Evolutionary conservation across 495 filamentous ascomycete genomes (phyloP), one percentile per base, ranked within the genome.

Genomic region (Gamarada debralockiae): DNA sequence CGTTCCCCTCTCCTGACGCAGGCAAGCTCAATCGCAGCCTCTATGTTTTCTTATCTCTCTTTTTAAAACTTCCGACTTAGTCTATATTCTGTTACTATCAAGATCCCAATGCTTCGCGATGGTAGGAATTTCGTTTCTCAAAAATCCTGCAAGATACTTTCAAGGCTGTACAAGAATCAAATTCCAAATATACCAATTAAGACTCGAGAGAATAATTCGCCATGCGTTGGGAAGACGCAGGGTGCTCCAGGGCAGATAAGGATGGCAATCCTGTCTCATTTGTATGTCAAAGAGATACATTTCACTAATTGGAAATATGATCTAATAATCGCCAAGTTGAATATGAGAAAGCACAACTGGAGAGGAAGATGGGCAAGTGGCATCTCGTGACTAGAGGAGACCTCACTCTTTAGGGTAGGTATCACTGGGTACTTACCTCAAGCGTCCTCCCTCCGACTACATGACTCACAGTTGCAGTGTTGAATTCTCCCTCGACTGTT

Each of bases 401-500:
- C 24, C 44, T 47, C 14, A 15, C 24, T 9, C n/a, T 47, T 8
- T 27, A 47, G 9, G 20, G 12, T 3, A 47, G 10, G 20, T 3
- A 27, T 31, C 44, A 29, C 44, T 25, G 44, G 22, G 44, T 27
- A 33, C 17, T 22, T n/a, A 3, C n/a, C n/a, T n/a, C n/a, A n/a
- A n/a, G n/a, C n/a, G 7, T 27, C 10, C 8, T 27, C 24, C 3
- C 20, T 14, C 27, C 7, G 10, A 47, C 7, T 22, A 33, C 13
- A 6, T 47, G 17, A 29, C 44, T 47, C 9, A 27, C 22, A 3
- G n/a, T n/a, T 43, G 40, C 15, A 39, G 51, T 21, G 51, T 40
- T 37, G 85, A 85, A 38, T 89, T 90, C 78, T 87, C 89, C 67
- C 84, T 84, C 8, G 86, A 87, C 62, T 78, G 79, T 15, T 85